Evolutionary conservation across 2,329 filamentous ascomycete genomes (phyloP).

Genomic region (Clonostachys rosea): DNA sequence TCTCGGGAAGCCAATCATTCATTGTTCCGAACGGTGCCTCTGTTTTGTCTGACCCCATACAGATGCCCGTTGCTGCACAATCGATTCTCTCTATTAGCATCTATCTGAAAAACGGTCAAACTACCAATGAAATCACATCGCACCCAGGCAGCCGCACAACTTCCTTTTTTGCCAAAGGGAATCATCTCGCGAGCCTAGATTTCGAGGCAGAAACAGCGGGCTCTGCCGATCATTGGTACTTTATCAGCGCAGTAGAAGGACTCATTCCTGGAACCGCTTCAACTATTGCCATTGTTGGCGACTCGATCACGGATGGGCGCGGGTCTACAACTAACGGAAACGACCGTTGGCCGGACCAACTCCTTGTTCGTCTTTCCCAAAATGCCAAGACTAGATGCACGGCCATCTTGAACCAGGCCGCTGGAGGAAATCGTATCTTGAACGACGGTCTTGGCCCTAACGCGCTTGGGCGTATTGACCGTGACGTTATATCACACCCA

Average conservation of each 20-base stretch:
- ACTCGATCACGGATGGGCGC: conserved; percentile 62
- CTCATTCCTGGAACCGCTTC: conserved; percentile 18
- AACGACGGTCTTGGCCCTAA: conserved; percentile 55
- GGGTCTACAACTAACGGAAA: conserved; percentile 55
- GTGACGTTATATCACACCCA: conserved; percentile 53
- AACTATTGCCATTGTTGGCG: conserved; percentile 54
- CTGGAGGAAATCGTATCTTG: conserved; percentile 58
- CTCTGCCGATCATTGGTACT: conserved; percentile 48
- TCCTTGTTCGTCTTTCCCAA: conserved; percentile 37
- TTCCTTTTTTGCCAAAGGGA: conserved; percentile 47
- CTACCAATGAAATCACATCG: conserved; percentile 48
- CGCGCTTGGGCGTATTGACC: conserved; percentile 49
- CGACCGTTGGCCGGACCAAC: conserved; percentile 37
- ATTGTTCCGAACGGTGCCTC: conserved; percentile 49
- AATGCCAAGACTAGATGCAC: conserved; percentile 29
- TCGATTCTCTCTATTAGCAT: conserved; percentile 48
- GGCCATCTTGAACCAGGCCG: conserved; percentile 54
- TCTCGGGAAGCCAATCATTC: conserved; percentile 44
- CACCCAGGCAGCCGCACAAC: conserved; percentile 59
- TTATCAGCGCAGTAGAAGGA: conserved; percentile 53
- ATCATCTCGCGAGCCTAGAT: conserved; percentile 28
- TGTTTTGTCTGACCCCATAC: conserved; percentile 53
- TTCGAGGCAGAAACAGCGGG: conserved; percentile 27
- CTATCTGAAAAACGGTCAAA: conserved; percentile 53
- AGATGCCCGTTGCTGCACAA: conserved; percentile 40